Evolutionary conservation across 371 early-diverging fungal species (phyloP), one percentile per base, ranked within the genome.

Genomic region (Capniomyces stellatus): DNA sequence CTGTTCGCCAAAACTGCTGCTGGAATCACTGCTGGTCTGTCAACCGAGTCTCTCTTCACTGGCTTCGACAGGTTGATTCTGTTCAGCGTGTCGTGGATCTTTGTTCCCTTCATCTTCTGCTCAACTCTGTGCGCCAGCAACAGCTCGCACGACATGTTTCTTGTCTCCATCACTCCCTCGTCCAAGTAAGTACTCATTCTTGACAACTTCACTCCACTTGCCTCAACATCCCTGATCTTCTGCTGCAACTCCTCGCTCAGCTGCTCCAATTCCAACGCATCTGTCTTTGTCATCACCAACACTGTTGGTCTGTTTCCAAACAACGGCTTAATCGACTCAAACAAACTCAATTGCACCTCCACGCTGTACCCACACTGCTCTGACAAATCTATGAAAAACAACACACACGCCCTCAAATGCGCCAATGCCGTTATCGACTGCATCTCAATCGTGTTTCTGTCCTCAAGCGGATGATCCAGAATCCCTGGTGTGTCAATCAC

Each of bases 401-500:
- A 70, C 63, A 99, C 86, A 55, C 92, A 89, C 15, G 98, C 86
- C 59, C 98, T 80, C 67, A 99, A 73, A 69, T 99, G 99, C 21
- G 99, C 99, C 59, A 99, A 79, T 29, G 99, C 99, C 13, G 99
- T 98, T 61, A 99, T 95, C 51, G 94, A 92, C 71, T 99, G 99
- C 99, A 99, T 99, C 75, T 99, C 99, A 64, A 99, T 99, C 23
- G 98, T 98, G 75, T 99, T 99, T 64, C 97, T 85, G 63, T 99
- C 89, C 75, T 99, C 99, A 43, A 99, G 77, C 28, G 98, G 94
- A 67, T 98, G 99, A 75, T 99, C 99, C 54, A 99, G 76, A 64
- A 99, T 95, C 61, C 99, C 99, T 8, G 99, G 99, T 15, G 99
- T 99, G 71, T 99, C 99, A 57, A 99, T 96, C n/a, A 95, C 85